phyloP scores from a whole-genome alignment of 768 basidiomycete genomes.

The Kwoniella sp. region DNA sequence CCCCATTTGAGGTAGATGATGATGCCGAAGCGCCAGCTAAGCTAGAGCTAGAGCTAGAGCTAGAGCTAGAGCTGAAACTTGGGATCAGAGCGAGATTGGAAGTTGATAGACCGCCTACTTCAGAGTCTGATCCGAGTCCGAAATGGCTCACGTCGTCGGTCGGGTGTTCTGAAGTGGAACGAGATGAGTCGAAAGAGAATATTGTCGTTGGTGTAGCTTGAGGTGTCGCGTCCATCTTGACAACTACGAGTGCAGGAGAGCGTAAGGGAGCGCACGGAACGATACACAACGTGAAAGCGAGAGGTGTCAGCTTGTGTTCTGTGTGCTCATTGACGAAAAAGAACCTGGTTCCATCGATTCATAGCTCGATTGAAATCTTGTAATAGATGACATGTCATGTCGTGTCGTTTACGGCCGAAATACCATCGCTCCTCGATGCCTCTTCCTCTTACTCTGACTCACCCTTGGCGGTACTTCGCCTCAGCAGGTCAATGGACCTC shows the following conservation, averaged over 20 bases:
- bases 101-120: slow-evolving; percentile 70
- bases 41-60: neutral
- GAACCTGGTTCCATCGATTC: too few species aligned
- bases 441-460: neutral
- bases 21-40: slow-evolving; percentile 3
- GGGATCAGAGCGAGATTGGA: slow-evolving; percentile 35
- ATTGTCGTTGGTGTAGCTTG: slow-evolving; percentile 38
- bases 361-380: too few species aligned
- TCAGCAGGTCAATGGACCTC: slow-evolving; percentile 42
- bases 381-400: too few species aligned
- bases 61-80: neutral
- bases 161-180: slow-evolving; percentile 11
- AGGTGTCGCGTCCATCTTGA: slow-evolving; percentile 39
- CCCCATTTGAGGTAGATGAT: too few species aligned
- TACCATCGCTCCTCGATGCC: neutral
- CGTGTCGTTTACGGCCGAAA: neutral
- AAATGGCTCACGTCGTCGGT: slow-evolving; percentile 62
- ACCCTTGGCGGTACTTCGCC: slow-evolving; percentile 45
- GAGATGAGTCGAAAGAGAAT: slow-evolving; percentile 37
- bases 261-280: neutral
- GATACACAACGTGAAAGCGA: too few species aligned
- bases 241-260: slow-evolving; percentile 28
- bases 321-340: too few species aligned
- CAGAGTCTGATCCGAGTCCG: slow-evolving; percentile 79
- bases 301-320: too few species aligned